Base-by-base conservation (phyloP, 2,329 filamentous ascomycete genomes). In the Pseudocercospora crystallina region DNA sequence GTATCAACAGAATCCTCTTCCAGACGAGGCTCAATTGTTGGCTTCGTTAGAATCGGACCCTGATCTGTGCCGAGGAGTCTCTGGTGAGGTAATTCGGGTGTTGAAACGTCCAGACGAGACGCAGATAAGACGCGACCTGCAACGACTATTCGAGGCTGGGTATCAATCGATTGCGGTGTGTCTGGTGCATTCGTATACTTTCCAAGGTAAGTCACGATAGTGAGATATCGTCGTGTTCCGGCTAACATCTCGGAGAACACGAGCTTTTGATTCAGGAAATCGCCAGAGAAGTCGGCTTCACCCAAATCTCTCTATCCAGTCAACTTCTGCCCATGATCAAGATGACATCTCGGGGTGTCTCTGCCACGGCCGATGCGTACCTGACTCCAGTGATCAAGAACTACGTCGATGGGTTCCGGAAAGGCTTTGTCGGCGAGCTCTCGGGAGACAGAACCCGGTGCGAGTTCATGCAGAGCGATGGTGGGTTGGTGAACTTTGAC, bases 131-230 rank as follows among this genome's bases (percentile, higher is more conserved):
- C 65, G 72, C 9, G 80, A 87, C 61, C 69, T 90, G 38, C 76
- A 87, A 65, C 74, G 76, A 2, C 75, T 94, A 2, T 86, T 81
- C 54, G 80, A 85, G 53, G 72, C 77, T 33, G 87, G 87, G 0
- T 85, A 92, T 61, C 78, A 80, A 54, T 92, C 87, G 65, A 84
- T 95, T 59, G 89, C 90, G 2, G 88, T 95, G 2, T 94, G 89
- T 61, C 73, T 95, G 52, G 89, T 95, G 83, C 90, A 95, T 65
- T 86, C 86, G 1, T 95, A 95, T 66, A 94, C 89, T 0, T 95
- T 89, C 63, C 89, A 47, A 39, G 43, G 49, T 47, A 33, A 14
- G 26, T 14, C 8, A 4, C 13, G n/a, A 41, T 9, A 12, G 2
- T 26, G 17, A 2, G 15, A 15, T 13, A 41, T 34, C 39, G 32